Base-by-base conservation (phyloP, 805 yeast genomes). In the Candida ortonii region DNA sequence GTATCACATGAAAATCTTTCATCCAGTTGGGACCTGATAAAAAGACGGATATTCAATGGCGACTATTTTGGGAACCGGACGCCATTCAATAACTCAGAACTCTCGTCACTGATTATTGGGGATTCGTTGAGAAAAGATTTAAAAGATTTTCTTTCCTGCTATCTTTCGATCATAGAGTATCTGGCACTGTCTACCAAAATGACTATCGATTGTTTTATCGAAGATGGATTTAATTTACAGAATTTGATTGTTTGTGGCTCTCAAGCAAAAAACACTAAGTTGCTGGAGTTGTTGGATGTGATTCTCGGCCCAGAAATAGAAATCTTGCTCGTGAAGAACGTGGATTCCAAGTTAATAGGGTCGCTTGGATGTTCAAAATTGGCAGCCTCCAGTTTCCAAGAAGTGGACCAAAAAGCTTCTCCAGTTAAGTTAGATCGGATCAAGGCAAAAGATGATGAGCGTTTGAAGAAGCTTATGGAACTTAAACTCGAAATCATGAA, bases 21-120 rank as follows among this genome's bases (percentile, higher is more conserved):
- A 5, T 31, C 41, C 6, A 37, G 32, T 7, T 50, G 46, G 47
- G 16, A 31, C 8, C 15, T 47, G 16, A 44, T 38, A 12, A 22
- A 24, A 29, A 48, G 67, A 36, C 62, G 61, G 54, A 62, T 71
- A 36, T 63, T 65, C 34, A 74, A 73, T 44, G 82, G 82, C 2
- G 81, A 77, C 49, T 63, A 71, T 14, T 61, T 65, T 30, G 84
- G 84, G 1, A 78, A 76, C 46, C 62, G 84, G 49, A 70, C 78
- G 6, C 83, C 83, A 1, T 71, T 58, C 42, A 70, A 66, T 34
- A 74, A 74, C 46, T 64, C 72, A 8, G 30, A 53, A 3, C 65
- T 77, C 71, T 58, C 68, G 33, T 78, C 78, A 22, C 57, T 65
- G 30, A 55, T 62, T 27, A 68, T 74, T 7, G 80, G 78, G 11